Evolutionary conservation across 1,284 basidiomycete genomes (phyloP), one percentile per base, ranked within the genome.

Genomic region (Heterobasidion irregulare): DNA sequence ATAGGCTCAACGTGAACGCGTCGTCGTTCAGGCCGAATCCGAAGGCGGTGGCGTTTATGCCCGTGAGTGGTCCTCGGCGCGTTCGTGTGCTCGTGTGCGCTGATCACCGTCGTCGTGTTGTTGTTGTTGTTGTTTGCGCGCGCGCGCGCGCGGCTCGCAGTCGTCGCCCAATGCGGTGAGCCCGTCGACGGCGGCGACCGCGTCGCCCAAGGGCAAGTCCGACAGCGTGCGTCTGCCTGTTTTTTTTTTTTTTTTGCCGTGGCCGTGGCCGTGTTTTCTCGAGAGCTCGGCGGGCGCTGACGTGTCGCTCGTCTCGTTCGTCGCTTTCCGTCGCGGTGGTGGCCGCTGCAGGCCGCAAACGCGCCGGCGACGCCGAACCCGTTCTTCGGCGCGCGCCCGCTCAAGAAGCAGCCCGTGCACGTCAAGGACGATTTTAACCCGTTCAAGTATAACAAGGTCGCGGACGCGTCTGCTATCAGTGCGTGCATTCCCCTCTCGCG

Each of bases 401-500:
- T 87, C 68, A 92, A 92, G 77, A 88, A 89, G 71, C 70, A 74
- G 6, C 74, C 80, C 18, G 83, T 93, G 47, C 88, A 92, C 66
- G 79, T 94, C 64, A 90, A 94, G 71, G 91, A 95, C 63, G 94
- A 97, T 65, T 98, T 97, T 69, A 96, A 94, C 70, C 92, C 94
- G 32, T 95, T 93, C 78, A 93, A 94, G 72, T 82, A 85, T 64
- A 81, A 80, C 67, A 93, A 92, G 70, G 84, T 93, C 54, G 79
- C 78, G 7, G 87, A 91, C 57, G 83, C 92, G 10, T 72, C 79
- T 26, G 77, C 81, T 62, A 79, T 92, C 60, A 72, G 92, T 92
- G 66, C 63, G 89, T 79, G n/a, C n/a, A n/a, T n/a, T n/a, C n/a
- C n/a, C n/a, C n/a, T n/a, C n/a, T n/a, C n/a, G n/a, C n/a, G n/a